phyloP scores from a whole-genome alignment of 2,329 filamentous ascomycete species.

The Ceratocystis destructans region DNA sequence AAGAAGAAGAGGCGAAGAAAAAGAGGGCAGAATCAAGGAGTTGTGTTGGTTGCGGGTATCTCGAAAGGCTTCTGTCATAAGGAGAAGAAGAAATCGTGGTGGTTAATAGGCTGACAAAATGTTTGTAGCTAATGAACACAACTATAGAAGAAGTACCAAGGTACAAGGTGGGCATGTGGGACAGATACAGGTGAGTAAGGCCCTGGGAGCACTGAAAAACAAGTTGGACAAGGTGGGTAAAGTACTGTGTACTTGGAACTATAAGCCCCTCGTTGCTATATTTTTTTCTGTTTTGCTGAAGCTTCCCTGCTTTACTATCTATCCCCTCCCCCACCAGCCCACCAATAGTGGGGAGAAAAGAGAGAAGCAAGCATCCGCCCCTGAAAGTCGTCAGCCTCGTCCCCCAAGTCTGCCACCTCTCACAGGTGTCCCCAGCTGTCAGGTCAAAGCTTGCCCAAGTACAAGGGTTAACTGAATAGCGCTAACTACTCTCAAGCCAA shows the following conservation, averaged over 20 bases:
- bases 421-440: background rate
- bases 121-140: background rate
- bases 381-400: background rate
- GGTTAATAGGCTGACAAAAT: background rate
- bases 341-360: background rate
- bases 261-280: too few relatives aligned
- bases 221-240: too few relatives aligned
- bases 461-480: background rate
- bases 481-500: conserved; percentile 4
- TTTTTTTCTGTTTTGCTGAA: background rate
- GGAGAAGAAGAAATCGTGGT: conserved; percentile 16
- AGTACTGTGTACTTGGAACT: background rate
- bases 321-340: background rate
- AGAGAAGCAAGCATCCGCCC: background rate
- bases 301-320: background rate
- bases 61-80: conserved; percentile 23
- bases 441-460: background rate
- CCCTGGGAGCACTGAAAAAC: too few relatives aligned
- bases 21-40: background rate
- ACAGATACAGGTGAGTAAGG: too few relatives aligned
- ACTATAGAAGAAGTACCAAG: background rate
- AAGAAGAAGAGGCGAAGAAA: conserved; percentile 5
- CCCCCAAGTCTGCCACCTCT: background rate
- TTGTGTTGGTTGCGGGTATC: conserved; percentile 20
- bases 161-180: background rate